These are phyloP conservation scores for Flaveria bidentis DNA, from an alignment of 129 eudicot genomes.

Conservation along the genomic window DNA sequence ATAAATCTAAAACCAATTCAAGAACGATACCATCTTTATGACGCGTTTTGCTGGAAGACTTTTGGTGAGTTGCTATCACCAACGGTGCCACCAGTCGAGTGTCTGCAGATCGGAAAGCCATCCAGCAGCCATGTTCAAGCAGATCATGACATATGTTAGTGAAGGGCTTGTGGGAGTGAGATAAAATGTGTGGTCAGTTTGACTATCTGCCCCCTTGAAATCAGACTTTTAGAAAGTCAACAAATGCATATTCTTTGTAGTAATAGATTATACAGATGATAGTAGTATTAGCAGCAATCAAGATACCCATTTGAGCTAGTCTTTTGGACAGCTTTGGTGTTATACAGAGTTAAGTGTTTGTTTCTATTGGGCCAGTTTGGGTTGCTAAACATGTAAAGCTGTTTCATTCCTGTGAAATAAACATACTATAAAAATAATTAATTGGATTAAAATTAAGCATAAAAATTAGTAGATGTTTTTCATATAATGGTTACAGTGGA, in stretches of 20 bases:
- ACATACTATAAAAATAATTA: neutral
- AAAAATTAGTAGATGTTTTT: no score
- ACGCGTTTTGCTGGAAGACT: slow-evolving; percentile 79
- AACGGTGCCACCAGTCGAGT: slow-evolving; percentile 59
- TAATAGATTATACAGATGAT: slow-evolving; percentile 38
- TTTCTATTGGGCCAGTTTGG: slow-evolving; percentile 25
- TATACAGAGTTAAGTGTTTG: slow-evolving; percentile 34
- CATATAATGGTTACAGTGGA: no score
- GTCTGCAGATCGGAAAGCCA: slow-evolving; percentile 72
- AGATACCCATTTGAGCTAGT: slow-evolving; percentile 19
- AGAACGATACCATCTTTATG: slow-evolving; percentile 61
- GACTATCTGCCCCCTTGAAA: slow-evolving; percentile 45
- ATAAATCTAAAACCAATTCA: slow-evolving; percentile 67
- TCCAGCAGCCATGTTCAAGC: slow-evolving; percentile 56
- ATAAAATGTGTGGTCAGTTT: slow-evolving; percentile 44
- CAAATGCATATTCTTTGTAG: slow-evolving; percentile 49
- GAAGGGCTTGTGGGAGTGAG: slow-evolving; percentile 14
- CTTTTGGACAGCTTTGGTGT: slow-evolving; percentile 29
- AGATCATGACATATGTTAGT: slow-evolving; percentile 59
- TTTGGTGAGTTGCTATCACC: slow-evolving; percentile 68
- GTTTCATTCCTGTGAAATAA: neutral
- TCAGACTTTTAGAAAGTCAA: slow-evolving; percentile 37
- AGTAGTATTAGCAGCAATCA: slow-evolving; percentile 24
- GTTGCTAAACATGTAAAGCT: neutral
- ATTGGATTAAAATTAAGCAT: neutral